These are phyloP conservation scores for Helianthus annuus DNA, from an alignment of 129 eudicot species.

Conservation along the genomic window HanXRQr2.0-SUNRISE NC_035445.2:111074649-111075148, in stretches of 20 bases:
- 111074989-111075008: slow-evolving; percentile 66
- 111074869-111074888: neutral
- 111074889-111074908: slow-evolving; percentile 53
- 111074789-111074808: slow-evolving; percentile 65
- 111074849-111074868: neutral
- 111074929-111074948: slow-evolving; percentile 83
- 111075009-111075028: slow-evolving; percentile 72
- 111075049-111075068: slow-evolving; percentile 58
- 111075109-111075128: slow-evolving; percentile 66
- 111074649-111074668: slow-evolving; percentile 96
- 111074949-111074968: slow-evolving; percentile 79
- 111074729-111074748: slow-evolving; percentile 78
- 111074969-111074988: slow-evolving; percentile 80
- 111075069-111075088: slow-evolving; percentile 62
- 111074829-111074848: slow-evolving; percentile 63
- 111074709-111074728: slow-evolving; percentile 95
- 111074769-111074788: slow-evolving; percentile 79
- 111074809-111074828: slow-evolving; percentile 74
- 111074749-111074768: slow-evolving; percentile 83
- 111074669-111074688: slow-evolving; percentile 95
- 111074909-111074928: slow-evolving; percentile 88
- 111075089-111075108: slow-evolving; percentile 78
- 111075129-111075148: slow-evolving; percentile 84
- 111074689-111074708: slow-evolving; percentile 92
- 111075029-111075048: slow-evolving; percentile 77